Conservation (phyloP, 164 flowering plant genomes). For the Vitis labrusca region DNA sequence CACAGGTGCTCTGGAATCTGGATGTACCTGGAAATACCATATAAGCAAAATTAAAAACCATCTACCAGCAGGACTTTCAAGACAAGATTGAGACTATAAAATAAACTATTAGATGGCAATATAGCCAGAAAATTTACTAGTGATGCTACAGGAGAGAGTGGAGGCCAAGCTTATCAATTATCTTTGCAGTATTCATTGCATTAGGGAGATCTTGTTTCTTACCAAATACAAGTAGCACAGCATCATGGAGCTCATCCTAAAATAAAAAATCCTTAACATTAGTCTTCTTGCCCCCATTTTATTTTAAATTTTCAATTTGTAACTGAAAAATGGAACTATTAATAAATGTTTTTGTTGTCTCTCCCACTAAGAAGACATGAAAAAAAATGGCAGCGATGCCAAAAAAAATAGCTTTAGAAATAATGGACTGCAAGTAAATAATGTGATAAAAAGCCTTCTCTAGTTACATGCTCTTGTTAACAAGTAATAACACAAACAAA, state of each 20-base stretch:
- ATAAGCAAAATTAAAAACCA: background rate
- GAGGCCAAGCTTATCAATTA: constrained; percentile 95
- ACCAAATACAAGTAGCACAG: constrained; percentile 95
- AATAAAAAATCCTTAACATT: background rate
- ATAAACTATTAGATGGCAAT: background rate
- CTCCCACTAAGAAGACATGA: no score
- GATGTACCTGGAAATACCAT: constrained; percentile 61
- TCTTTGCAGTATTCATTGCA: constrained; percentile 99
- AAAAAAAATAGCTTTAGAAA: no score
- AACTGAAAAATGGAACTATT: no score
- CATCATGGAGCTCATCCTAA: constrained; percentile 97
- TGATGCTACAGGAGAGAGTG: constrained; percentile 96
- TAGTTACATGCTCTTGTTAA: no score
- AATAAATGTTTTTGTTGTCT: no score
- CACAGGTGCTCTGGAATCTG: constrained; percentile 86
- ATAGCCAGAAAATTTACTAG: constrained; percentile 44
- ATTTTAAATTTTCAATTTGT: no score
- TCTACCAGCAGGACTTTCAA: background rate
- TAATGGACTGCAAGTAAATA: no score
- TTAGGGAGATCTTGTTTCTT: constrained; percentile 99
- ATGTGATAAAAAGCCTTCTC: no score
- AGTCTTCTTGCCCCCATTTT: no score
- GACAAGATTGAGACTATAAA: background rate
- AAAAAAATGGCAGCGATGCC: no score
- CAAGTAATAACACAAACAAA: no score